Percentiles rank a stretch among this genome's conserved stretches.
Conservation (phyloP, 164 flowering plant species). For the Vitis amurensis region DNA sequence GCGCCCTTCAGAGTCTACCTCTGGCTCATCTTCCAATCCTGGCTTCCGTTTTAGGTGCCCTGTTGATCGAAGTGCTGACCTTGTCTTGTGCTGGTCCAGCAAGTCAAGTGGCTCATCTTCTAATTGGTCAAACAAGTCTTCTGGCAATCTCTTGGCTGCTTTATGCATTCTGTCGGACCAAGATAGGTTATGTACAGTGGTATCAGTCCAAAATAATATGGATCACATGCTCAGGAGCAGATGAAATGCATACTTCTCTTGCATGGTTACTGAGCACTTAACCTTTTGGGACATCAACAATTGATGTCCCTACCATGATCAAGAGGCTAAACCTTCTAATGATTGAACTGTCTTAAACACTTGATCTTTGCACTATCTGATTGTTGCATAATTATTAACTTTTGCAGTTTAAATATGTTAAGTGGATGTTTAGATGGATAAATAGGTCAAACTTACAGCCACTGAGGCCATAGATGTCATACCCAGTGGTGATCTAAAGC, state of each 20-base stretch:
- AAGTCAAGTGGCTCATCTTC: slow-evolving; percentile 93
- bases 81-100: slow-evolving; percentile 73
- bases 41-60: slow-evolving; percentile 44
- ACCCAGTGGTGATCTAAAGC: no score
- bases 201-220: slow-evolving; percentile 1
- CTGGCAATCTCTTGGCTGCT: slow-evolving; percentile 62
- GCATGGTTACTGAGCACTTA: no score
- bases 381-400: no score
- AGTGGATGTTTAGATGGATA: no score
- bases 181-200: slow-evolving; percentile 3
- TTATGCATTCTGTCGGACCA: slow-evolving; percentile 57
- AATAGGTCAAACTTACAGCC: no score
- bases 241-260: no score
- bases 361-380: background rate
- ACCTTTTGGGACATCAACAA: background rate
- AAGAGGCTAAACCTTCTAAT: background rate
- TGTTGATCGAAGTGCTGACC: slow-evolving; percentile 68
- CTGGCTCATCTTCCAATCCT: slow-evolving; percentile 75
- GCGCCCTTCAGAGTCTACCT: slow-evolving; percentile 82
- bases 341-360: background rate
- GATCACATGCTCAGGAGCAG: background rate
- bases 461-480: no score
- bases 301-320: background rate
- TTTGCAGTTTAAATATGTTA: no score
- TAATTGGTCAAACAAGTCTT: slow-evolving; percentile 61